Evolutionary conservation across 371 early-diverging fungal species (phyloP).

Genomic region (Mucor indicus): DNA sequence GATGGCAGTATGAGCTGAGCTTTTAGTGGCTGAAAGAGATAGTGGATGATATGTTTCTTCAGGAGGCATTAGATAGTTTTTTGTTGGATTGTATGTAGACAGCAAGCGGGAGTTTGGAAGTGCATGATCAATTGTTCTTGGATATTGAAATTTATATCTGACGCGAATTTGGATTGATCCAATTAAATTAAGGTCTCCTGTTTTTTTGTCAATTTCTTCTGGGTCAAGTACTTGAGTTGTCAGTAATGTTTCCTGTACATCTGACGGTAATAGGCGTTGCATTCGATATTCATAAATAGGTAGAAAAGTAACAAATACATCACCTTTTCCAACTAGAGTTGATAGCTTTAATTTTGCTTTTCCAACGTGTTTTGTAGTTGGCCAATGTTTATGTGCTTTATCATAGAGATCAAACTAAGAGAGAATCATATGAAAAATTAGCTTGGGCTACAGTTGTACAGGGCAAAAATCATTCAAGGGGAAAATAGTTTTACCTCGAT

Average conservation of each 20-base stretch:
- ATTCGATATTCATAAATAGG: conserved; percentile 28
- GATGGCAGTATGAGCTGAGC: background rate
- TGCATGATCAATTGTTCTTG: background rate
- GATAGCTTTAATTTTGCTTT: conserved; percentile 29
- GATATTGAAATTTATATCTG: conserved; percentile 32
- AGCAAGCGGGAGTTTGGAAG: too few relatives aligned
- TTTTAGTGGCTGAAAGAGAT: background rate
- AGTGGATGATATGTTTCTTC: conserved; percentile 1
- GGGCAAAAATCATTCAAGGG: too few relatives aligned
- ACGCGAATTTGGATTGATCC: conserved; percentile 40
- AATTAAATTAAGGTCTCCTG: conserved; percentile 14
- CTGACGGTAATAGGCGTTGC: conserved; percentile 13
- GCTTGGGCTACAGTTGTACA: too few relatives aligned
- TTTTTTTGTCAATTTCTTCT: conserved; percentile 3
- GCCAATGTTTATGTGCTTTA: conserved; percentile 34
- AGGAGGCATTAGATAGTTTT: too few relatives aligned
- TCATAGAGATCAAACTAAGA: conserved; percentile 48
- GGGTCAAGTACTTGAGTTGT: conserved; percentile 7
- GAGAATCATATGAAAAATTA: too few relatives aligned
- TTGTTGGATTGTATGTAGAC: too few relatives aligned
- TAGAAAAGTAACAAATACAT: conserved; percentile 26
- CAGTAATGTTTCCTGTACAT: conserved; percentile 4
- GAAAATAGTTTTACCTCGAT: conserved; percentile 8
- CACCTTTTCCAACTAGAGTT: conserved; percentile 4
- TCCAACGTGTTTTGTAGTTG: conserved; percentile 36